Evolutionary conservation across 495 filamentous ascomycete species (phyloP).

Genomic region (Baudoinia panamericana): DNA sequence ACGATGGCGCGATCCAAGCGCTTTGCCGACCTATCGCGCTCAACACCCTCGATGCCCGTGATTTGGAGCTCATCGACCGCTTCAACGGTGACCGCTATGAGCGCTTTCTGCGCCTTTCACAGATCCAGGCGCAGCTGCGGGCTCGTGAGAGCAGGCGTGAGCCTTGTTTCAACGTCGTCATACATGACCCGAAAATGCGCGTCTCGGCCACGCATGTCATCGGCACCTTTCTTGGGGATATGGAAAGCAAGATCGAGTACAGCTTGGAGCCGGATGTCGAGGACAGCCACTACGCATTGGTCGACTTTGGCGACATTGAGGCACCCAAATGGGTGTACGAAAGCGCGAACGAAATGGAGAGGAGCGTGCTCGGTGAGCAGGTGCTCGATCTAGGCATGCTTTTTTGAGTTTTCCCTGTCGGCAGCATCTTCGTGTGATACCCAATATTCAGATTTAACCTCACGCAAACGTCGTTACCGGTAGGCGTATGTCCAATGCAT

Average conservation of each 20-base stretch:
- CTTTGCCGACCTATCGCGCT: slow-evolving; percentile 24
- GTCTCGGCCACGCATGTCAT: slow-evolving; percentile 36
- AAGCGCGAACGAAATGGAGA: slow-evolving; percentile 3
- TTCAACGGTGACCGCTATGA: slow-evolving; percentile 7
- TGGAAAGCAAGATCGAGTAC: slow-evolving; percentile 46
- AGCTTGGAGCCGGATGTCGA: slow-evolving; percentile 43
- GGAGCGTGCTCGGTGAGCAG: slow-evolving; percentile 11
- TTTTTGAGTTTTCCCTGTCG: too few species aligned
- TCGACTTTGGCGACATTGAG: slow-evolving; percentile 39
- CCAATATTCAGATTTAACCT: too few species aligned
- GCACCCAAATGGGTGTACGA: slow-evolving; percentile 22
- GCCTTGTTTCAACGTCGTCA: slow-evolving; percentile 43
- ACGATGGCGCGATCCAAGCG: slow-evolving; percentile 24
- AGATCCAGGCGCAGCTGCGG: slow-evolving; percentile 23
- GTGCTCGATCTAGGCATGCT: slow-evolving; percentile 6
- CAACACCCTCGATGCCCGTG: slow-evolving; percentile 8
- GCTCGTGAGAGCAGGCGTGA: slow-evolving; percentile 41
- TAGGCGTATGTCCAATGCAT: too few species aligned
- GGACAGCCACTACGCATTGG: slow-evolving; percentile 43
- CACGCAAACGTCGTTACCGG: too few species aligned
- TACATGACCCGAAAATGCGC: slow-evolving; percentile 36
- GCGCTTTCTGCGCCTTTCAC: slow-evolving; percentile 16
- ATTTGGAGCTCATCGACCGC: slow-evolving; percentile 7
- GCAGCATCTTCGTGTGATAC: slow-evolving; percentile 7
- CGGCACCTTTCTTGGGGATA: slow-evolving; percentile 44